Conservation (phyloP, 768 basidiomycete genomes). For the Phanerochaete sordida region DNA sequence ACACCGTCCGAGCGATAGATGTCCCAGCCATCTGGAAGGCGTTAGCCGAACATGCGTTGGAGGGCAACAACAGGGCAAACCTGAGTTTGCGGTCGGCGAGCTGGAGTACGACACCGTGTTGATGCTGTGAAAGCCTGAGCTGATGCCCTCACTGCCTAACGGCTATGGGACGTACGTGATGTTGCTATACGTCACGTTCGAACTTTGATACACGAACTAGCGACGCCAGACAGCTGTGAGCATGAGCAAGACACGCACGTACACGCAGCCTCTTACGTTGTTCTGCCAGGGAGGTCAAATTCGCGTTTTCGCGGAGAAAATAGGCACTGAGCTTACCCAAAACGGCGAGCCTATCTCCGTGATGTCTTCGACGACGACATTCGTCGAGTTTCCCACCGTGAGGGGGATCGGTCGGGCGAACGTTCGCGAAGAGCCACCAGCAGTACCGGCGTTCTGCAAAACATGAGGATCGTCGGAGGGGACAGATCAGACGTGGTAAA, state of each 20-base stretch:
- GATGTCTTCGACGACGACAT: constrained; percentile 38
- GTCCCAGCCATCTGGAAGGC: constrained; percentile 41
- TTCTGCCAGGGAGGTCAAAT: constrained; percentile 8
- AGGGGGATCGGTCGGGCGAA: constrained; percentile 44
- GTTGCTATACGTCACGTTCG: constrained; percentile 36
- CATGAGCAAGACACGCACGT: neutral
- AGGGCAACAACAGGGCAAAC: constrained; percentile 12
- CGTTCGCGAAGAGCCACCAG: constrained; percentile 38
- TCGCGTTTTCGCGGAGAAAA: neutral
- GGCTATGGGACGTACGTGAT: constrained; percentile 28
- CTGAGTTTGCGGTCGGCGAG: constrained; percentile 32
- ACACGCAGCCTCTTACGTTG: constrained; percentile 13
- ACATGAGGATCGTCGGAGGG: neutral
- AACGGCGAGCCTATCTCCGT: constrained; percentile 37
- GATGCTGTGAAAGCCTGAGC: constrained; percentile 20
- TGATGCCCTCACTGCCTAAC: neutral
- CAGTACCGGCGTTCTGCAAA: constrained; percentile 33
- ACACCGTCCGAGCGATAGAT: constrained; percentile 38
- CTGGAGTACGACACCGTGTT: constrained; percentile 32
- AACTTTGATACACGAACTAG: constrained; percentile 41
- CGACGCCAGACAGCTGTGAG: neutral
- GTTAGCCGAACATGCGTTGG: neutral
- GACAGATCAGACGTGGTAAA: neutral
- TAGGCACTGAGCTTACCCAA: constrained; percentile 30
- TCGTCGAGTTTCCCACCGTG: constrained; percentile 38